Evolutionary conservation across 2,329 filamentous ascomycete species (phyloP).

Genomic region (Colletotrichum sp.): DNA sequence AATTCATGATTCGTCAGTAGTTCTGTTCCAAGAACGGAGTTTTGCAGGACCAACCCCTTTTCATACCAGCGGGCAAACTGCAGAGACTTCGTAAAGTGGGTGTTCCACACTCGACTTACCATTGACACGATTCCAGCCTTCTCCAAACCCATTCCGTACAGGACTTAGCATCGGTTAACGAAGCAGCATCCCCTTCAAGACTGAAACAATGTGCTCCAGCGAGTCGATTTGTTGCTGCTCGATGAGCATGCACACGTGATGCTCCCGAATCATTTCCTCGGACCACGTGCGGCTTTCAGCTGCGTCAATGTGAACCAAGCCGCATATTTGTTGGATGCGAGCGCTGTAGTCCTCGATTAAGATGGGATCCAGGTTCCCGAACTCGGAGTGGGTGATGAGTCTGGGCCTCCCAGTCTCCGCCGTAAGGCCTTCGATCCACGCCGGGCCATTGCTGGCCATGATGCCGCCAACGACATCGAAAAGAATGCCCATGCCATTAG

Average conservation of each 20-base stretch:
- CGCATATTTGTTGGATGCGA: slow-evolving; percentile 25
- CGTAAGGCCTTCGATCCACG: slow-evolving; percentile 25
- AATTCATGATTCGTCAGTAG: background rate
- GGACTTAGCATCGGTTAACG: background rate
- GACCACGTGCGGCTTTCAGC: background rate
- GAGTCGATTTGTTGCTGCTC: slow-evolving; percentile 13
- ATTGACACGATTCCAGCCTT: background rate
- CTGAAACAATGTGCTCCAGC: background rate
- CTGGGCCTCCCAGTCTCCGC: background rate
- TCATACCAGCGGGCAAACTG: background rate
- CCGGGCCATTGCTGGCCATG: slow-evolving; percentile 26
- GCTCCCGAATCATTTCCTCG: slow-evolving; percentile 5
- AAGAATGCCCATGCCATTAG: slow-evolving; percentile 18
- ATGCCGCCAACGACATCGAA: slow-evolving; percentile 23
- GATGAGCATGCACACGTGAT: slow-evolving; percentile 6
- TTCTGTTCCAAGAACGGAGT: background rate
- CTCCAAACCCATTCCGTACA: background rate
- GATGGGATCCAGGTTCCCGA: slow-evolving; percentile 26
- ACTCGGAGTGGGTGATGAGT: slow-evolving; percentile 23
- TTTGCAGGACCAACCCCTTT: background rate
- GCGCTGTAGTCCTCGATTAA: slow-evolving; percentile 26
- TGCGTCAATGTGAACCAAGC: slow-evolving; percentile 20
- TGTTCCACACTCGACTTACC: background rate
- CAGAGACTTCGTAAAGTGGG: background rate
- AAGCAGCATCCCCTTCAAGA: background rate